Conservation (phyloP, 2,329 filamentous ascomycete genomes). For the Penicillium corylophilum region DNA sequence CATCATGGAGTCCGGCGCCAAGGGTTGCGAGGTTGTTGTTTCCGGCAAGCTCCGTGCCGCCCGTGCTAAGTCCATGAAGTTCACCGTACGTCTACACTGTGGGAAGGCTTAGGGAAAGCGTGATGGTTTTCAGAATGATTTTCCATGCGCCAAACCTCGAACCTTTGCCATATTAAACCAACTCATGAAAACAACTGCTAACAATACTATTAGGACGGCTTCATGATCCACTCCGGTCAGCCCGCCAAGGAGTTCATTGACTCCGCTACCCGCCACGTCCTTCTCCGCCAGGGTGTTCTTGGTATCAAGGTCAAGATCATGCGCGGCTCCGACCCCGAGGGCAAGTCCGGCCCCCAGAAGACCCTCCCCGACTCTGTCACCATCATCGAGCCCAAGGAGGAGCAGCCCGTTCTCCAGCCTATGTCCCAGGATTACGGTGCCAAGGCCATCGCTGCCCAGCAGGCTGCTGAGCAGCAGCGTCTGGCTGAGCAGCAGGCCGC, state of each 20-base stretch:
- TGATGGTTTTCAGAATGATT: not conserved
- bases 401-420: conserved; percentile 90
- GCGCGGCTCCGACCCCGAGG: conserved; percentile 98
- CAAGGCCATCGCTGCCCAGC: conserved; percentile 71
- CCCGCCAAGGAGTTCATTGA: conserved; percentile 99
- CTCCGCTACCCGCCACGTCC: conserved; percentile 96
- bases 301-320: conserved; percentile 99
- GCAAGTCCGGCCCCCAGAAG: conserved; percentile 97
- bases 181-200: not conserved
- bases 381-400: conserved; percentile 99
- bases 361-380: conserved; percentile 97
- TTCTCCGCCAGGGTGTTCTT: conserved; percentile 98
- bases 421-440: conserved; percentile 98
- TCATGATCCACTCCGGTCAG: conserved; percentile 99
- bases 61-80: conserved; percentile 99
- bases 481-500: conserved; percentile 58
- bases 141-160: not conserved
- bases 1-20: conserved; percentile 99
- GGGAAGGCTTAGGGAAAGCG: not conserved
- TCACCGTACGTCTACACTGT: conserved; percentile 67
- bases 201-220: conserved; percentile 66
- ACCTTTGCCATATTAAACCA: not conserved
- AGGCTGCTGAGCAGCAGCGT: conserved; percentile 55
- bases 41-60: conserved; percentile 98
- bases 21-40: conserved; percentile 99